These are phyloP conservation scores for Fusarium buxicola DNA, from an alignment of 2,329 filamentous ascomycete genomes.

Conservation along the genomic window DNA sequence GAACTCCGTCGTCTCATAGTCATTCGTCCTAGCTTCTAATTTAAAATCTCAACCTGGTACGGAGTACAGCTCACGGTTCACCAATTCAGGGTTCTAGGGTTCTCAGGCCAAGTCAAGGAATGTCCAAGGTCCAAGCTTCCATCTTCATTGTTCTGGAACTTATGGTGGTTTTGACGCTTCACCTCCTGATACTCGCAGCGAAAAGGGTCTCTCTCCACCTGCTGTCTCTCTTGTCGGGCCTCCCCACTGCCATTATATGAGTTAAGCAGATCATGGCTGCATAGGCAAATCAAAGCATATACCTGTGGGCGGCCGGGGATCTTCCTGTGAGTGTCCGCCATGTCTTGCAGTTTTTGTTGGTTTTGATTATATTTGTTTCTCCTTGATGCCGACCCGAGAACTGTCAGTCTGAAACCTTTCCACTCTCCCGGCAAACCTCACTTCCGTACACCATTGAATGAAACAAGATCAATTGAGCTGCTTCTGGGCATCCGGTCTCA, in stretches of 20 bases:
- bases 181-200: conserved; percentile 4
- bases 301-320: background rate
- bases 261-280: conserved; percentile 1
- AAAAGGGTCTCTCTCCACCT: conserved; percentile 13
- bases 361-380: too few species aligned
- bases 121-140: conserved; percentile 16
- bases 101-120: background rate
- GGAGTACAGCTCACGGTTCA: conserved; percentile 4
- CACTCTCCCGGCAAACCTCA: background rate
- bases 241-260: conserved; percentile 1
- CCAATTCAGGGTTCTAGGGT: conserved; percentile 15
- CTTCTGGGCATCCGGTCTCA: background rate
- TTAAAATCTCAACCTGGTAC: conserved; percentile 10
- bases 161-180: background rate
- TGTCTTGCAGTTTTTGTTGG: conserved; percentile 3
- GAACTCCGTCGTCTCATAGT: conserved; percentile 1
- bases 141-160: conserved; percentile 27
- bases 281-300: conserved; percentile 26
- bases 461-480: background rate
- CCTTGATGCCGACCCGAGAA: too few species aligned
- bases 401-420: background rate
- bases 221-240: conserved; percentile 3
- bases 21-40: conserved; percentile 24
- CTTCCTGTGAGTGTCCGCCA: background rate
- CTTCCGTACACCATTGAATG: background rate